A percentile compares a stretch with the other conserved stretches of the same genome.
phyloP scores from a whole-genome alignment of 768 basidiomycete species.

The Hygrophoropsis aurantiaca region DNA sequence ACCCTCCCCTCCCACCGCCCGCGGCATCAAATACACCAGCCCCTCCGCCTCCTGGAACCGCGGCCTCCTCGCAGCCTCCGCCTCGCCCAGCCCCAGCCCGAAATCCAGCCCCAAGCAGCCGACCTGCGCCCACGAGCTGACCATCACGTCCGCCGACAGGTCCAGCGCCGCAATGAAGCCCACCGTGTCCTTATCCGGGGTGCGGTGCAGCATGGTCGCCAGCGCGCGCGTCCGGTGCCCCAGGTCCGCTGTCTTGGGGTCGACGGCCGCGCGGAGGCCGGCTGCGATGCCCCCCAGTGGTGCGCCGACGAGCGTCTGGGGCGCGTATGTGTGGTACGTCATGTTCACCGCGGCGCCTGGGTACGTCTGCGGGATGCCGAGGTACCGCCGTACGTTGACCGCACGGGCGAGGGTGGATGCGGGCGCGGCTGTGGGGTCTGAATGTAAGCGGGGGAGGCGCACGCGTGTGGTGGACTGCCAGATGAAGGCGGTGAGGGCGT shows the following conservation, averaged over 20 bases:
- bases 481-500: slow-evolving; percentile 10
- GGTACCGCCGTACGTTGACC: slow-evolving; percentile 9
- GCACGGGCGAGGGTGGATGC: slow-evolving; percentile 5
- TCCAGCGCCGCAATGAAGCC: slow-evolving; percentile 1
- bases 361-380: slow-evolving; percentile 7
- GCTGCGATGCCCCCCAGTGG: slow-evolving; percentile 7
- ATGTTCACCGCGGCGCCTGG: slow-evolving; percentile 6
- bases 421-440: no score
- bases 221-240: slow-evolving; percentile 2
- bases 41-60: neutral
- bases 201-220: slow-evolving; percentile 7
- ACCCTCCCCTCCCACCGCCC: no score
- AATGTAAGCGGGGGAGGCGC: neutral
- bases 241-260: slow-evolving; percentile 6
- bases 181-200: slow-evolving; percentile 6
- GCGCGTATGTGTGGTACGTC: slow-evolving; percentile 4
- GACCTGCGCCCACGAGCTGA: slow-evolving; percentile 12
- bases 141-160: slow-evolving; percentile 4
- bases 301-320: neutral
- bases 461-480: slow-evolving; percentile 9
- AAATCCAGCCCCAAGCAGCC: slow-evolving; percentile 6
- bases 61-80: neutral
- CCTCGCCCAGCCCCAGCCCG: slow-evolving; percentile 3
- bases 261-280: neutral
- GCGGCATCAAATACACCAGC: neutral